These are phyloP conservation scores for Fusarium cyanostomum DNA, from an alignment of 2,329 filamentous ascomycete genomes.

Conservation along the genomic window DNA sequence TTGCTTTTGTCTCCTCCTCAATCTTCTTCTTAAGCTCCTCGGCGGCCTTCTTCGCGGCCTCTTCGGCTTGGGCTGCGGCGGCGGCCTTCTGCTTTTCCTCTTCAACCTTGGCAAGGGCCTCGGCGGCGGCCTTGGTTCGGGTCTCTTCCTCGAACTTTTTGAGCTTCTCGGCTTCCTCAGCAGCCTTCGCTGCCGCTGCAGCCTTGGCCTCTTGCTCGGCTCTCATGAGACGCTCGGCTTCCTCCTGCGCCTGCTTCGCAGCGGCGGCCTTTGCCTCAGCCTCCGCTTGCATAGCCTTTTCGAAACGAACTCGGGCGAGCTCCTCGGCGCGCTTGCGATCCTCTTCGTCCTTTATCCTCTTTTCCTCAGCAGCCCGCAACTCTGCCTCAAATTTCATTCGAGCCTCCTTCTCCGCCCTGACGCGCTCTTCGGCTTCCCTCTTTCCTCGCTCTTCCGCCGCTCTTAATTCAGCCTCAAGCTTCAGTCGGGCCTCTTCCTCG, in stretches of 20 bases:
- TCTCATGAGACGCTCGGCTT: conserved; percentile 52
- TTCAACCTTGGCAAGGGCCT: conserved; percentile 56
- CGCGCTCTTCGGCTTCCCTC: conserved; percentile 59
- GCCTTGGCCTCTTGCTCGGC: conserved; percentile 53
- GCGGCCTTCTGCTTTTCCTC: conserved; percentile 52
- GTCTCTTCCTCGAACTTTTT: conserved; percentile 57
- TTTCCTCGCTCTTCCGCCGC: conserved; percentile 57
- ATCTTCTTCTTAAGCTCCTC: conserved; percentile 70
- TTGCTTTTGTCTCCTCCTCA: conserved; percentile 64
- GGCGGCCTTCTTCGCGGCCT: conserved; percentile 62
- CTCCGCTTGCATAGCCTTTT: conserved; percentile 54
- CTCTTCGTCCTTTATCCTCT: conserved; percentile 52
- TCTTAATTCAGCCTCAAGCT: conserved; percentile 57
- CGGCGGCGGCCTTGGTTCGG: conserved; percentile 58
- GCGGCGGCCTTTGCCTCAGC: conserved; percentile 56
- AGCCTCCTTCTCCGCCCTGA: conserved; percentile 53
- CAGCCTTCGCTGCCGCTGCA: conserved; percentile 51
- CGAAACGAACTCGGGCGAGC: conserved; percentile 54
- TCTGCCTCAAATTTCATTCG: conserved; percentile 59
- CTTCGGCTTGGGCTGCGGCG: conserved; percentile 55
- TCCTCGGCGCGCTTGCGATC: conserved; percentile 57
- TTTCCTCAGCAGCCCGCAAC: conserved; percentile 55
- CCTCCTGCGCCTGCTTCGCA: conserved; percentile 54
- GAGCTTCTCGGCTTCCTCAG: conserved; percentile 51
- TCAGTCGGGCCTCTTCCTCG: conserved; percentile 55